A percentile compares a stretch with the other conserved stretches of the same genome.
These are phyloP conservation scores for Hypoxylon crocopeplum DNA, from an alignment of 495 filamentous ascomycete genomes.

Conservation along the genomic window DNA sequence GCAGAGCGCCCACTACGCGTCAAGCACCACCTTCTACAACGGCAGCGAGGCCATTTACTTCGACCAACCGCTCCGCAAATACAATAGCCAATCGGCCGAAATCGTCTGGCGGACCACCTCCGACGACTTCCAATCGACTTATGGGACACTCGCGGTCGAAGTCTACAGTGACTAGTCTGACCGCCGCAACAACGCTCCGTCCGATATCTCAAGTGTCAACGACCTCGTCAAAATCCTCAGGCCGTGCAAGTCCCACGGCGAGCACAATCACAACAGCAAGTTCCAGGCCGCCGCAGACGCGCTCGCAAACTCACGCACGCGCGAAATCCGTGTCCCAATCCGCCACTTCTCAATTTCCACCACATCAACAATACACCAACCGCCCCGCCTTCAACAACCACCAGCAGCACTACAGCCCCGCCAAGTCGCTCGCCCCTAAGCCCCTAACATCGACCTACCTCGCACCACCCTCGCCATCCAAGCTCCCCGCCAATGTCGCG, in stretches of 20 bases:
- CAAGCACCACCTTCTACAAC: constrained; percentile 33
- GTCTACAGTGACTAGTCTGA: constrained; percentile 52
- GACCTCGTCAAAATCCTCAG: too few species aligned
- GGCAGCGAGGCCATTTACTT: constrained; percentile 9
- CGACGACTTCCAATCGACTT: constrained; percentile 9
- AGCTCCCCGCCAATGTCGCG: constrained; percentile 59
- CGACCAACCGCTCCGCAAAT: constrained; percentile 36
- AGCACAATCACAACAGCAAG: constrained; percentile 25
- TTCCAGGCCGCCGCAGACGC: constrained; percentile 11
- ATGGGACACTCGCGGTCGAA: constrained; percentile 45
- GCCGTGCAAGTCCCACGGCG: constrained; percentile 35
- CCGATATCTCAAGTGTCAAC: constrained; percentile 46
- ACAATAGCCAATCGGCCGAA: constrained; percentile 21
- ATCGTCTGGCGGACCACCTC: constrained; percentile 31
- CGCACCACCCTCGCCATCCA: constrained; percentile 59
- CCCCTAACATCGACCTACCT: constrained; percentile 61
- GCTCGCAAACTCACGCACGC: constrained; percentile 26
- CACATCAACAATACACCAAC: constrained; percentile 26
- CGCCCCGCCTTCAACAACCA: constrained; percentile 68
- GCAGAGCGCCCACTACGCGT: constrained; percentile 30
- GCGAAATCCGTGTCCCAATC: constrained; percentile 21
- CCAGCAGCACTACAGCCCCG: constrained; percentile 74
- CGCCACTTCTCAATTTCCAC: constrained; percentile 9
- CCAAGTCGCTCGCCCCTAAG: constrained; percentile 63
- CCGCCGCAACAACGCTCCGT: constrained; percentile 50